Base-by-base conservation (phyloP, 257 asterid species). In the Scutellaria baicalensis region DNA sequence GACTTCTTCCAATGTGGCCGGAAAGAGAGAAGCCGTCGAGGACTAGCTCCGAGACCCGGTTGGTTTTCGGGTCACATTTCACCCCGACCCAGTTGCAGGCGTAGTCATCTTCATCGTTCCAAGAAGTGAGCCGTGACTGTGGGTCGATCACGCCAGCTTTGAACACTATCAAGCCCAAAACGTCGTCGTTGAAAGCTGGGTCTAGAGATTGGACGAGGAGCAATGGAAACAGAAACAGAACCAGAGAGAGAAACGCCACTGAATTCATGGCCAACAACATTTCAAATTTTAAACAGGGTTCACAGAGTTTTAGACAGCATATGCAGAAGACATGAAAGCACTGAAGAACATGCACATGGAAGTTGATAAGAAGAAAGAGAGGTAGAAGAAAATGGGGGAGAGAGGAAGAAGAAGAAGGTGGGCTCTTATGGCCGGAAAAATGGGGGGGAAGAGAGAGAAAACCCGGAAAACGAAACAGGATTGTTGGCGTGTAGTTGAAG, bases 161-260 rank as follows among this genome's bases (percentile, higher is more conserved):
- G 75, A 91, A 82, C 42, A 85, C 96, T 31, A 91, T 89, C 68
- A 91, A 70, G 11, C 92, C 97, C 85, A 91, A 74, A 20, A 89
- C 88, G 83, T 91, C 97, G 81, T 89, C 97, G 79, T 85, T 87
- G 73, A 91, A 88, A 59, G 90, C 83, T 1, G 95, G 82, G 78
- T 79, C 92, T 4, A 69, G 8, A 43, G 86, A 83, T 27, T 76
- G 56, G 12, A 69, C 81, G 36, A 71, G 43, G 39, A 83, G 69
- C 20, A 67, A 27, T 0, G 81, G 84, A 52, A 66, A n/a, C 18
- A 83, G 18, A 21, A 80, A 47, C 16, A 84, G 45, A 52, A 66
- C 12, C 18, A 83, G 18, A 21, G 78, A 47, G 13, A 84, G 45
- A 76, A 77, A 35, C 64, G 74, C 51, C 54, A 70, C 75, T 1